Percentiles rank a stretch among this genome's conserved stretches.
Evolutionary conservation across 495 filamentous ascomycete genomes (phyloP).

Genomic region (Tricharina praecox): DNA sequence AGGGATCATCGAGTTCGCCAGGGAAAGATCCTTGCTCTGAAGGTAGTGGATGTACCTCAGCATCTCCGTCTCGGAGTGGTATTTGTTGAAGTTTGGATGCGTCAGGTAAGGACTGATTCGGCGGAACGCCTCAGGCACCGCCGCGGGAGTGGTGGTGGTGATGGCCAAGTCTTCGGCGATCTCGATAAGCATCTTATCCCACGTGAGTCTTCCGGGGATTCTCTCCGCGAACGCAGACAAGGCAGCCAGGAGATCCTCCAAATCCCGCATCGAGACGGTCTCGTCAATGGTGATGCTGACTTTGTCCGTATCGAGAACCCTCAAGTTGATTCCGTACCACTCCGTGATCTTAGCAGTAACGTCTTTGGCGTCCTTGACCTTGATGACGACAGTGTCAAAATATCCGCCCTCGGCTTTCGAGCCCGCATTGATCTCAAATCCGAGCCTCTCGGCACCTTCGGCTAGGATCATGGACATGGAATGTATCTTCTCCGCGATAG

Average conservation of each 20-base stretch:
- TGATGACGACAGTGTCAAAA: slow-evolving; percentile 71
- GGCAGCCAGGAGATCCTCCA: slow-evolving; percentile 39
- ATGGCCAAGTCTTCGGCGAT: slow-evolving; percentile 35
- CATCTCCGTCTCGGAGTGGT: slow-evolving; percentile 94
- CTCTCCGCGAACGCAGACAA: slow-evolving; percentile 24
- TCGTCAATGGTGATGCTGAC: slow-evolving; percentile 60
- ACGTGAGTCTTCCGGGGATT: slow-evolving; percentile 18
- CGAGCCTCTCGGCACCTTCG: slow-evolving; percentile 45
- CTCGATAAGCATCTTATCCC: slow-evolving; percentile 27
- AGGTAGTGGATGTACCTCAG: slow-evolving; percentile 89
- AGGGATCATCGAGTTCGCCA: slow-evolving; percentile 97
- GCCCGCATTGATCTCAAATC: slow-evolving; percentile 43
- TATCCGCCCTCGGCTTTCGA: slow-evolving; percentile 40
- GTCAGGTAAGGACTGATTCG: slow-evolving; percentile 64
- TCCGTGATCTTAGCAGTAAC: slow-evolving; percentile 37
- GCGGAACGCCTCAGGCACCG: slow-evolving; percentile 43
- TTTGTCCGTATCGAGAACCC: slow-evolving; percentile 41
- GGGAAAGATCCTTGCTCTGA: slow-evolving; percentile 86
- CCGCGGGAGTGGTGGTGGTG: slow-evolving; percentile 17
- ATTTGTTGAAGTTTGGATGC: slow-evolving; percentile 90
- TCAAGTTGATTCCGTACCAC: slow-evolving; percentile 43
- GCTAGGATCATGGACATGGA: slow-evolving; percentile 54
- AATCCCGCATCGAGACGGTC: slow-evolving; percentile 44
- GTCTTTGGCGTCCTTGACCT: slow-evolving; percentile 29
- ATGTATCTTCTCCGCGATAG: slow-evolving; percentile 65